Base-by-base conservation (phyloP, 1,284 basidiomycete species). In the Spongiforma sp. region DNA sequence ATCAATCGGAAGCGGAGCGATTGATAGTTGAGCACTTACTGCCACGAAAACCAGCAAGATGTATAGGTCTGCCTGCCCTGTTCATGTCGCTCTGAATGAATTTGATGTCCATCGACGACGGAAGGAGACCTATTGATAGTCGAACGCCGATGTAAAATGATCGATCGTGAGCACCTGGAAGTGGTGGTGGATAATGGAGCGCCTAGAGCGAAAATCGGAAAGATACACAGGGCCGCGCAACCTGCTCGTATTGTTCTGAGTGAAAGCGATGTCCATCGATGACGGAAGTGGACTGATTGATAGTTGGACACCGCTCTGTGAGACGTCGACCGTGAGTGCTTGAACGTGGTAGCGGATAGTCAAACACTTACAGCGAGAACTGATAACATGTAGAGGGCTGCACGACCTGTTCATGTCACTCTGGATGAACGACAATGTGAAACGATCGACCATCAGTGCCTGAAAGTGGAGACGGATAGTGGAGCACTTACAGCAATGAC, bases 1-100 rank as follows among this genome's bases (percentile, higher is more conserved):
- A 88, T 83, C 78, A 93, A 93, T 57, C n/a, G n/a, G n/a, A 81
- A 72, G 65, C 87, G 79, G 66, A 95, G 77, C 3, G 87, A 81
- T 59, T 76, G 69, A 75, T 93, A 95, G 69, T 91, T 81, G 2
- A 87, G 80, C 52, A 89, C 89, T n/a, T n/a, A n/a, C n/a, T 50
- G 30, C 48, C 30, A 14, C 15, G 48, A 50, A 50, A 28, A 14
- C 26, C 30, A 14, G 26, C 30, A 30, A 52, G 48, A 52, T 28
- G 21, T 52, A 30, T 26, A 52, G 48, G 17, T 26, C 28, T 30
- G 48, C 26, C 28, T 28, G 26, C 28, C 26, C 48, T 52, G 48
- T 30, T 30, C 48, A 52, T 17, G 48, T 52, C 21, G 19, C 14
- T 19, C 48, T 17, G 14, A 52, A 52, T 30, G 48, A 52, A 30